Evolutionary conservation across 768 basidiomycete genomes (phyloP), one percentile per base, ranked within the genome.

Genomic region (Podaxis sp.): DNA sequence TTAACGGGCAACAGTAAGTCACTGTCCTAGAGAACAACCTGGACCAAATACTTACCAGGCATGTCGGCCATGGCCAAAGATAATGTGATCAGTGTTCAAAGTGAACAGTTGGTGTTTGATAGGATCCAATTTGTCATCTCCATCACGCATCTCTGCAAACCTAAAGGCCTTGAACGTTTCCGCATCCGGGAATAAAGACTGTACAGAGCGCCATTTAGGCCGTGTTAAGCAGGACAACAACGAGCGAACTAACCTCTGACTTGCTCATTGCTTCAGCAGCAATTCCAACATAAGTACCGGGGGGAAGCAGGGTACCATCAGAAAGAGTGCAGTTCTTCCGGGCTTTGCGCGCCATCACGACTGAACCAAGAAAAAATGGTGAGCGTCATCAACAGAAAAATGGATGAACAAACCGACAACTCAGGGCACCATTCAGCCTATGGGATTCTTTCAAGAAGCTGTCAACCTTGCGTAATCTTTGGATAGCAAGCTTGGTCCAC

Each of bases 371-470:
- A 28, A 48, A 51, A 15, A 22, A 22, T 26, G 3, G 26, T 51
- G 26, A 22, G 22, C 11, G 44, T 8, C 26, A 26, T 4, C 13
- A 51, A 8, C 22, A 13, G 7, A 11, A 22, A 22, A 12, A 22
- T 8, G 24, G 13, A 15, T 44, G 11, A 26, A 22, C 6, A 17
- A 11, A 66, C 71, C 2, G 19, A 51, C 49, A 2, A 4, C 9
- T 51, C 12, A 19, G 19, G 49, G 78, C 60, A 1, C 71, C 74
- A 49, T 68, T 67, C 11, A 77, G 26, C 7, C 80, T 67, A 63
- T 74, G 72, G 4, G 73, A 71, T 66, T 82, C 82, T 59, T 77
- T 79, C 51, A 82, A 26, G 68, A 82, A 80, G 65, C 81, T 82
- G 66, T 84, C 81, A 17, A 81, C 44, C 62, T 75, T 75, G 49